Base-by-base conservation (phyloP, 208 protist species). In the Herpetomonas samuelpessoai region DNA sequence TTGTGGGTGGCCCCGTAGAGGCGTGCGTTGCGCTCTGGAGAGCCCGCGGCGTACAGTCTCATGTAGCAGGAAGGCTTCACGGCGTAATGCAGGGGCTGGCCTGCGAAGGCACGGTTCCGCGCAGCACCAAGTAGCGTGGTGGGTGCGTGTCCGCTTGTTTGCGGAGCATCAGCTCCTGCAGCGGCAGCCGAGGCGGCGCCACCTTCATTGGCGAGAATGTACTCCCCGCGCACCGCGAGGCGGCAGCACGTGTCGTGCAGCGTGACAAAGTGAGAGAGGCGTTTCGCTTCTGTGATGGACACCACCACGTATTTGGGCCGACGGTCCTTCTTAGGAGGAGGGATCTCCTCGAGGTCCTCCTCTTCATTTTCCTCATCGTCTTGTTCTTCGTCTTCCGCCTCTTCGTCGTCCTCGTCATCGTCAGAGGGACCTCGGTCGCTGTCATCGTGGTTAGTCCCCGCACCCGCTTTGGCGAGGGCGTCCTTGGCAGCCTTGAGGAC, bases 1-100 rank as follows among this genome's bases (percentile, higher is more conserved):
- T 91, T 89, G 79, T 93, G 93, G 19, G 85, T 90, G 22, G 83
- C 79, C 16, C 89, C 89, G 67, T 92, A 95, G 39, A 93, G 65
- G 0, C 80, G 19, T 14, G 62, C 27, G 58, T 93, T 92, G n/a
- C 76, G 64, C 57, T 67, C 68, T 25, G 57, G 30, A 38, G 77
- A 59, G n/a, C 76, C 86, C 12, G 63, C 28, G 47, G 74, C 53
- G 44, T 57, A 56, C 24, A 73, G 69, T 67, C 92, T 87, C 28
- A 93, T 51, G 54, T 95, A 97, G 72, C 79, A 93, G 21, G 79
- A 90, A 18, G 88, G 84, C 60, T 90, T 88, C 57, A 88, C 65
- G 12, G 91, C 91, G 54, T 95, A 26, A 51, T 79, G 75, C 31
- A 90, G 76, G 2, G 80, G 65, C 57, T 95, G 86, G 2, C 91